A percentile compares a stretch with the other conserved stretches of the same genome.
Evolutionary conservation across 495 filamentous ascomycete species (phyloP).

Genomic region (Mycothermus thermophilus): DNA sequence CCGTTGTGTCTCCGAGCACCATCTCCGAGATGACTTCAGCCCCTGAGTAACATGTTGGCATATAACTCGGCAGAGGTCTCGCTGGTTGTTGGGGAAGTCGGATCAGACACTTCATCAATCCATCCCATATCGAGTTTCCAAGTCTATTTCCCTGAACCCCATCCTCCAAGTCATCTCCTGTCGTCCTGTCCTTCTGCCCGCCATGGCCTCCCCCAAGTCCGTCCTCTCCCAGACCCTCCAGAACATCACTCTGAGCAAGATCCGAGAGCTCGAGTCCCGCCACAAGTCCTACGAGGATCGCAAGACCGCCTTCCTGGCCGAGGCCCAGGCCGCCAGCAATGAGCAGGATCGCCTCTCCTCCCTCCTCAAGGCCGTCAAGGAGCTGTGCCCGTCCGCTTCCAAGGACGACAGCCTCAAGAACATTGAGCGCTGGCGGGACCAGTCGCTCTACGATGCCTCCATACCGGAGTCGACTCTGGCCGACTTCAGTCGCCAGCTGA

Average conservation of each 20-base stretch:
- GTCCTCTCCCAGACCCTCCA: conserved; percentile 46
- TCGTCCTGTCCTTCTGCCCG: not conserved
- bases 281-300: conserved; percentile 37
- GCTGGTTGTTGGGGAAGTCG: no score
- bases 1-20: no score
- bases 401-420: conserved; percentile 16
- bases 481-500: conserved; percentile 28
- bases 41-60: no score
- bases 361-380: conserved; percentile 29
- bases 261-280: conserved; percentile 47
- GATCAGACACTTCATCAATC: no score
- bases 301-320: conserved; percentile 23
- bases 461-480: conserved; percentile 22
- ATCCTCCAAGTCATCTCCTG: no score
- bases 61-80: no score
- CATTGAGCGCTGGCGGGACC: conserved; percentile 23
- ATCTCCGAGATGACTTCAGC: no score
- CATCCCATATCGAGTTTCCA: not conserved
- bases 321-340: conserved; percentile 17
- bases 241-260: conserved; percentile 52
- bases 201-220: conserved; percentile 22
- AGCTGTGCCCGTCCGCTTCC: conserved; percentile 17
- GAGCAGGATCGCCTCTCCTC: conserved; percentile 21
- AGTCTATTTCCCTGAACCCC: not conserved
- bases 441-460: conserved; percentile 25